Conservation (phyloP, 2,329 filamentous ascomycete species). For the Pseudogymnoascus sp. region DNA sequence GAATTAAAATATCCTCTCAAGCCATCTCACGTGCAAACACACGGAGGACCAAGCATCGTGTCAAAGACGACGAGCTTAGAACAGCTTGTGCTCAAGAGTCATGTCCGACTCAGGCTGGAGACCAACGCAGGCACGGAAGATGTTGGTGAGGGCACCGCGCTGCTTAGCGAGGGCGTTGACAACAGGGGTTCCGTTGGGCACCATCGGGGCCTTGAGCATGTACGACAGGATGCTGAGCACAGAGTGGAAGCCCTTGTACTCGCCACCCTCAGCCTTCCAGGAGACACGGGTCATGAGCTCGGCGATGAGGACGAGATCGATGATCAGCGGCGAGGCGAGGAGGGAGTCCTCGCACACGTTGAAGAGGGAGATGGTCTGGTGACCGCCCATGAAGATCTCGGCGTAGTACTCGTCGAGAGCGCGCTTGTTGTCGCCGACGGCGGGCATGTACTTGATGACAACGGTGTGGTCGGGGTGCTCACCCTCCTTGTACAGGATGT, state of each 20-base stretch:
- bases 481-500: conserved; percentile 77
- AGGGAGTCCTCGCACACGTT: conserved; percentile 99
- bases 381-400: conserved; percentile 97
- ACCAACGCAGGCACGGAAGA: conserved; percentile 95
- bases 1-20: background rate
- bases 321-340: conserved; percentile 90
- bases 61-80: conserved; percentile 39
- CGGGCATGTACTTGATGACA: conserved; percentile 99
- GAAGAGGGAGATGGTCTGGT: conserved; percentile 96
- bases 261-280: conserved; percentile 65
- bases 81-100: conserved; percentile 98
- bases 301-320: conserved; percentile 83
- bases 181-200: conserved; percentile 88
- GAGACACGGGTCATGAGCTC: conserved; percentile 99
- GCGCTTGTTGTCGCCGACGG: conserved; percentile 97
- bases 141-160: conserved; percentile 88
- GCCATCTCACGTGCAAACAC: background rate
- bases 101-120: conserved; percentile 97
- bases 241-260: conserved; percentile 92
- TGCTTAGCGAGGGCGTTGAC: conserved; percentile 96
- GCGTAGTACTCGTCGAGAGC: conserved; percentile 98
- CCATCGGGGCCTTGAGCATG: conserved; percentile 96
- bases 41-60: background rate
- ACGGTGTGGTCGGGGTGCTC: conserved; percentile 98
- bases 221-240: conserved; percentile 96